phyloP scores from a whole-genome alignment of 2,329 filamentous ascomycete genomes.

The Paecilomyces fulvus region DNA sequence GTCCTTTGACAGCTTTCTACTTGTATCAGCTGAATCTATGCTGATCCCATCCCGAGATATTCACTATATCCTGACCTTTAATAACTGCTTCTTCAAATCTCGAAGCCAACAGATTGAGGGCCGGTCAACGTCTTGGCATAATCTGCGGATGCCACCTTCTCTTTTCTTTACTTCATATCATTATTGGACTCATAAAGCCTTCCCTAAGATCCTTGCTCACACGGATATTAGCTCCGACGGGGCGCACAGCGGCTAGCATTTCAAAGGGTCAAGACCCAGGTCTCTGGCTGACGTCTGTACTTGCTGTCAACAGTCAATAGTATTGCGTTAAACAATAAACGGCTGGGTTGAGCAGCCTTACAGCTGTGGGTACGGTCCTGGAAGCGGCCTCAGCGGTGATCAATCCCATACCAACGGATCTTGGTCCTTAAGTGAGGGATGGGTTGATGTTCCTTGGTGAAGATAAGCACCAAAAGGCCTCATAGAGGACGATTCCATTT shows the following conservation, averaged over 20 bases:
- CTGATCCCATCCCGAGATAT: not conserved
- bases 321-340: not conserved
- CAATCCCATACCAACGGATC: not conserved
- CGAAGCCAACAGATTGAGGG: too few species aligned
- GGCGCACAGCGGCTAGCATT: not conserved
- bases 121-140: not conserved
- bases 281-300: not conserved
- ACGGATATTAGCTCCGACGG: not conserved
- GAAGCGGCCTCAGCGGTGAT: not conserved
- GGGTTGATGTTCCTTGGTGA: too few species aligned
- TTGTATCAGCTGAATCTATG: not conserved
- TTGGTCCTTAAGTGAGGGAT: too few species aligned
- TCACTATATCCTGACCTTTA: too few species aligned
- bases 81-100: too few species aligned
- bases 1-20: not conserved
- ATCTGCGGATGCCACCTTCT: not conserved
- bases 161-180: not conserved
- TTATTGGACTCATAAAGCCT: not conserved
- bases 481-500: not conserved
- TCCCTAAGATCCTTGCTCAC: not conserved
- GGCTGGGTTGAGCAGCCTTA: not conserved
- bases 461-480: too few species aligned
- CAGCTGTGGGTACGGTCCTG: not conserved
- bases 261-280: not conserved
- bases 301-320: not conserved